A percentile compares a stretch with the other conserved stretches of the same genome.
Evolutionary conservation across 2,329 filamentous ascomycete genomes (phyloP).

Genomic region (Epichloe festucae): DNA sequence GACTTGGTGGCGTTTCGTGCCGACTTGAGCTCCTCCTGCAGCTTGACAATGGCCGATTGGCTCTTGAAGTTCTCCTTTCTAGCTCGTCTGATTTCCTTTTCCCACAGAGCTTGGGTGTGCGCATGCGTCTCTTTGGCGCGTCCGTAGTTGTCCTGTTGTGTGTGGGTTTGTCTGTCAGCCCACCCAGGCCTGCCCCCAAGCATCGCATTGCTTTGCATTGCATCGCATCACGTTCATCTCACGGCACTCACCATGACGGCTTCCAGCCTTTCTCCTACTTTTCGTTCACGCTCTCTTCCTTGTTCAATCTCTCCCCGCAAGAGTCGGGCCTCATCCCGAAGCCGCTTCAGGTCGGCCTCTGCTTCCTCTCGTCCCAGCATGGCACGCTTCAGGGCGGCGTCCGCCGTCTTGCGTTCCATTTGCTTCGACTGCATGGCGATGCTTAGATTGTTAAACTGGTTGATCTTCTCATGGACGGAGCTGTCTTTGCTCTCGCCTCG

Average conservation of each 20-base stretch:
- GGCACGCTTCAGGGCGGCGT: conserved; percentile 52
- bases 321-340: conserved; percentile 45
- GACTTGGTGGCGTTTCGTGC: conserved; percentile 40
- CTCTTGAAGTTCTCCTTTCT: conserved; percentile 64
- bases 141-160: conserved; percentile 51
- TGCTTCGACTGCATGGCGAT: conserved; percentile 48
- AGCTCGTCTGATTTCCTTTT: conserved; percentile 58
- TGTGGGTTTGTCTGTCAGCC: not conserved
- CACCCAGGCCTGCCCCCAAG: no score
- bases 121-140: conserved; percentile 57
- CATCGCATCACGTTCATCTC: not conserved
- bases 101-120: conserved; percentile 54
- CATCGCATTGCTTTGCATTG: no score
- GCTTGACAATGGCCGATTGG: conserved; percentile 54
- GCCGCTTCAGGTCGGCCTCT: conserved; percentile 51
- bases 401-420: conserved; percentile 50
- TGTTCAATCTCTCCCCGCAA: conserved; percentile 50
- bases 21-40: conserved; percentile 62
- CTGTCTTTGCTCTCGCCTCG: conserved; percentile 37
- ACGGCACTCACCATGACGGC: conserved; percentile 48
- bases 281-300: conserved; percentile 50
- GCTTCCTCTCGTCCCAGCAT: conserved; percentile 59
- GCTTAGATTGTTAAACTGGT: conserved; percentile 58
- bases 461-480: conserved; percentile 54
- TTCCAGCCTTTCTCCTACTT: conserved; percentile 53